phyloP scores from a whole-genome alignment of 306 rosid genomes.

The Neltuma alba region DNA sequence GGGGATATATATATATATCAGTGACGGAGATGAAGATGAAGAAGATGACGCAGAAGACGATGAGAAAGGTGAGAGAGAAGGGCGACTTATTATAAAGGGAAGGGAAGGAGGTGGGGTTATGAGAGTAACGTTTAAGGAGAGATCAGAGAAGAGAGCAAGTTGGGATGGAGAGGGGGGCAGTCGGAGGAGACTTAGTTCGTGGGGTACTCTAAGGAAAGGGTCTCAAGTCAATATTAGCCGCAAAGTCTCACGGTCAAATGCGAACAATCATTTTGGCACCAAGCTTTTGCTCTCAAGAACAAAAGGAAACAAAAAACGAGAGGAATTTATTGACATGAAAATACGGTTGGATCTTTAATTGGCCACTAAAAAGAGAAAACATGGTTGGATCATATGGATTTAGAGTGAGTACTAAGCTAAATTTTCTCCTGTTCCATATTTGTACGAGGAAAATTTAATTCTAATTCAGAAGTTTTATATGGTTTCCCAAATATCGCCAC shows the following conservation, averaged over 20 bases:
- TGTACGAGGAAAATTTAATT: no score
- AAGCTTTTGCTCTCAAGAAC: not conserved
- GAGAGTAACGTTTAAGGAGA: no score
- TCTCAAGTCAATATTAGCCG: not conserved
- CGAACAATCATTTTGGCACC: not conserved
- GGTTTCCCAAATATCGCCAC: no score
- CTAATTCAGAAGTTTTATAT: no score
- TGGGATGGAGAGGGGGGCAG: not conserved
- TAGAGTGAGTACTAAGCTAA: no score
- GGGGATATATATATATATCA: no score
- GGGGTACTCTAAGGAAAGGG: not conserved
- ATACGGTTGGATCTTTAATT: no score
- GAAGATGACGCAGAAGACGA: not conserved
- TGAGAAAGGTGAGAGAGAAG: not conserved
- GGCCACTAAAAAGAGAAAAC: no score
- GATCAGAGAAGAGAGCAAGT: not conserved
- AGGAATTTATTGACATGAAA: no score
- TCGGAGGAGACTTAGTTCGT: not conserved
- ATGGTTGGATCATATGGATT: no score
- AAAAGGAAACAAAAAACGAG: no score
- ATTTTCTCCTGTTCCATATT: no score
- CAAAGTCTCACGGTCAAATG: not conserved
- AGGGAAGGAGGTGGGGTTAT: not conserved
- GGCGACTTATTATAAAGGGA: not conserved
- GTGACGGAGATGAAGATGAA: not conserved